These are phyloP conservation scores for Cymodocea nodosa DNA, from an alignment of 116 monocot genomes.

Conservation along the genomic window DNA sequence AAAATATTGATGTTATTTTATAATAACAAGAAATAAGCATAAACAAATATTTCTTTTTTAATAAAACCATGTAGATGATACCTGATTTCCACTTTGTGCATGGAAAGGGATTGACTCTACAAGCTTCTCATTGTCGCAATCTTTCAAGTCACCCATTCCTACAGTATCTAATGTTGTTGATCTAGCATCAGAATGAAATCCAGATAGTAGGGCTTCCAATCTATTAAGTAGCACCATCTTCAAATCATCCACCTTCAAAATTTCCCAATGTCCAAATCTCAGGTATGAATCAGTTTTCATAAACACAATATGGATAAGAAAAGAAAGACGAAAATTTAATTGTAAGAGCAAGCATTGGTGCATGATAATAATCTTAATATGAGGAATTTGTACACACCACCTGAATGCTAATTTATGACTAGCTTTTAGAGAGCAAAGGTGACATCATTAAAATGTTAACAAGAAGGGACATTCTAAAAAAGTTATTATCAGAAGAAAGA, in stretches of 20 bases:
- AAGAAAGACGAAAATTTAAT: background rate
- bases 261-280: background rate
- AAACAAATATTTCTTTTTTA: background rate
- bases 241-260: conserved; percentile 71
- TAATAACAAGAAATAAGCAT: background rate
- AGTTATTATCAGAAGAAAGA: no score
- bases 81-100: background rate
- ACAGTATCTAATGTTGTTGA: conserved; percentile 18
- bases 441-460: no score
- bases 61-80: conserved; percentile 2
- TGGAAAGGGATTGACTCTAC: conserved; percentile 5
- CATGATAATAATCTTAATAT: no score
- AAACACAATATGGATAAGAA: background rate
- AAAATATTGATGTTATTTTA: no score
- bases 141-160: background rate
- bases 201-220: conserved; percentile 66
- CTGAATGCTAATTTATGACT: no score
- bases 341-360: no score
- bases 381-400: no score
- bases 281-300: background rate
- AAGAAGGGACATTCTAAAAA: no score
- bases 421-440: no score
- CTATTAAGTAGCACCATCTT: conserved; percentile 74
- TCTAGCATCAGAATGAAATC: conserved; percentile 22
- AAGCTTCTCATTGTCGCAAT: background rate